phyloP scores from a whole-genome alignment of 1,284 basidiomycete species.

The Rhodotorula sp. region DNA sequence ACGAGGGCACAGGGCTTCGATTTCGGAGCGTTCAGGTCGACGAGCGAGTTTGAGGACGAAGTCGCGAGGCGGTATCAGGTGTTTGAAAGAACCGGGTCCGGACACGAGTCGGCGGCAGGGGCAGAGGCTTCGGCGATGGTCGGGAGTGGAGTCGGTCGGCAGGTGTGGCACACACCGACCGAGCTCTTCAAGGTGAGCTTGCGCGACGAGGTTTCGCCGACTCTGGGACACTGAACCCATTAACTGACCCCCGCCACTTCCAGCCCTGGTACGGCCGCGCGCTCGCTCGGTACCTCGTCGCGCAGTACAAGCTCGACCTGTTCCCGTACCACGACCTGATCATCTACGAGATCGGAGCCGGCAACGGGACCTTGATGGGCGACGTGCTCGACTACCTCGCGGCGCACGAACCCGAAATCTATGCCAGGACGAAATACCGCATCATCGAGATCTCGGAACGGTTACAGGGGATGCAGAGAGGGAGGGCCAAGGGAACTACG shows the following conservation, averaged over 20 bases:
- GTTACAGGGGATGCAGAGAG: constrained; percentile 68
- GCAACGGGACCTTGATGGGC: constrained; percentile 88
- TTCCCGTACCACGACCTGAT: constrained; percentile 94
- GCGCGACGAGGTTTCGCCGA: neutral
- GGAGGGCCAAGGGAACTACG: constrained; percentile 33
- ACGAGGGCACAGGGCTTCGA: constrained; percentile 56
- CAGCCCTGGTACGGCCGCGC: constrained; percentile 93
- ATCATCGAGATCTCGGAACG: constrained; percentile 90
- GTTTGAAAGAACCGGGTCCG: constrained; percentile 56
- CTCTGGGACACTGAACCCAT: neutral
- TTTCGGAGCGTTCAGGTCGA: constrained; percentile 67
- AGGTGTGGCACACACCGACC: constrained; percentile 98
- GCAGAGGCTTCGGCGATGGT: constrained; percentile 47
- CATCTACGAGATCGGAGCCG: constrained; percentile 96
- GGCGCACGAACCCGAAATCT: constrained; percentile 81
- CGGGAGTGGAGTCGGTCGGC: constrained; percentile 61
- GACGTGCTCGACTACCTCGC: constrained; percentile 81
- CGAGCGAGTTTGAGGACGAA: constrained; percentile 73
- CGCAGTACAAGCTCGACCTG: constrained; percentile 53
- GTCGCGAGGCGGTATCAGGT: constrained; percentile 72
- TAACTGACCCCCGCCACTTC: neutral
- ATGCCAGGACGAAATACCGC: constrained; percentile 80
- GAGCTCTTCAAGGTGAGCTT: constrained; percentile 89
- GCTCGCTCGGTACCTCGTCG: constrained; percentile 80
- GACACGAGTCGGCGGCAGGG: constrained; percentile 53